Evolutionary conservation across 1,139 yeast genomes (phyloP), one percentile per base, ranked within the genome.

Genomic region (Yamadazyma atlantica): DNA sequence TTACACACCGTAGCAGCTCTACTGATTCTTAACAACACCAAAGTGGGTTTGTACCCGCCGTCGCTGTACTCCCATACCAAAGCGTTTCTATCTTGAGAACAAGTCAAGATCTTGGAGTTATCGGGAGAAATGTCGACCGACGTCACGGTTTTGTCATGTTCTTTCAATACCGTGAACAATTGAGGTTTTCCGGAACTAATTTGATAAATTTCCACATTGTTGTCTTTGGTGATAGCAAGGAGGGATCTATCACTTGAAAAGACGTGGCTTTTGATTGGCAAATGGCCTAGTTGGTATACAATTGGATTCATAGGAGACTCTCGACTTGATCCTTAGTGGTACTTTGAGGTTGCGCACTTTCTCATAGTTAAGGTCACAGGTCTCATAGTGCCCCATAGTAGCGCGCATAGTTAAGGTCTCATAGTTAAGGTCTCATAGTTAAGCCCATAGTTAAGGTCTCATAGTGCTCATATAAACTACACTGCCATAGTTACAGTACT

Each of bases 31-130:
- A 94, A 75, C 42, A 94, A 72, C 14, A 94, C 99, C 58, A 94
- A 75, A 2, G 97, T 90, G 34, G 97, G 96, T 67, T 85, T 89
- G 53, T 70, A 78, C 36, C 66, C 66, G 18, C 66, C 65, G 64
- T 80, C 76, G 8, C 61, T 75, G 66, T 37, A 85, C 48, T 87
- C 92, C 97, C 97, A 92, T 13, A 94, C 99, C 52, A 90, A 77
- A 4, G 98, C 98, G 55, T 94, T 94, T 63, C 99, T 78, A 62
- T 94, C 99, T 65, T 94, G 97, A 4, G 98, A 90, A 60, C 97
- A 90, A 21, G 98, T 92, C 53, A 92, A 94, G 51, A 94, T 87
- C 57, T 85, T 81, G 32, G 63, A 45, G 32, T 97, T 97, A 51
- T 87, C 88, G 18, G 79, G 73, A 18, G 96, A 85, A 51, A 94